These are phyloP conservation scores for Colletotrichum endophyticum DNA, from an alignment of 2,329 filamentous ascomycete genomes.

Conservation along the genomic window DNA sequence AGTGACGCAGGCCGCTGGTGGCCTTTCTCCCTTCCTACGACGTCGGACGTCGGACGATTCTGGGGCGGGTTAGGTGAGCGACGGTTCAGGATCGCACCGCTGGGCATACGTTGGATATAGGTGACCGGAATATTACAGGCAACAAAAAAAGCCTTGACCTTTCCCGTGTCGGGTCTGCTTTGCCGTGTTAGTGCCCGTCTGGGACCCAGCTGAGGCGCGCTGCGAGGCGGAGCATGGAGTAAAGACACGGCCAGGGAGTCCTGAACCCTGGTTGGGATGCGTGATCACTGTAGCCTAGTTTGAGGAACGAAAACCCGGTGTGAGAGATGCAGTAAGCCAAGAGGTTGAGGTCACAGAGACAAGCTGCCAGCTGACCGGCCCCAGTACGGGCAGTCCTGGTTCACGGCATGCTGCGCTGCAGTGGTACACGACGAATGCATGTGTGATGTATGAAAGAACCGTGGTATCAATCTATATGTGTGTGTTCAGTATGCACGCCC, in stretches of 20 bases:
- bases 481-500: neutral
- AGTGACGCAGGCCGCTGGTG: neutral
- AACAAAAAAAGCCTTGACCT: neutral
- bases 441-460: neutral
- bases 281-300: neutral
- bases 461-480: constrained; percentile 14
- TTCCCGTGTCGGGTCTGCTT: neutral
- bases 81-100: neutral
- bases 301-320: neutral
- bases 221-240: neutral
- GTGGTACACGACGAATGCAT: neutral
- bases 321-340: neutral
- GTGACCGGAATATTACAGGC: neutral
- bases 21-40: neutral
- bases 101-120: neutral
- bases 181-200: neutral
- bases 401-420: neutral
- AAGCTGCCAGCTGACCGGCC: neutral
- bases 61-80: neutral
- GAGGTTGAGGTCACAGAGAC: neutral
- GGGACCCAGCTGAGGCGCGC: neutral
- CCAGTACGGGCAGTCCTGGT: neutral
- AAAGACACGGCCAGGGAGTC: neutral
- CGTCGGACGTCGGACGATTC: neutral
- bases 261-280: neutral